Conservation (phyloP, 2,329 filamentous ascomycete species). For the Huntiella moniliformis region DNA sequence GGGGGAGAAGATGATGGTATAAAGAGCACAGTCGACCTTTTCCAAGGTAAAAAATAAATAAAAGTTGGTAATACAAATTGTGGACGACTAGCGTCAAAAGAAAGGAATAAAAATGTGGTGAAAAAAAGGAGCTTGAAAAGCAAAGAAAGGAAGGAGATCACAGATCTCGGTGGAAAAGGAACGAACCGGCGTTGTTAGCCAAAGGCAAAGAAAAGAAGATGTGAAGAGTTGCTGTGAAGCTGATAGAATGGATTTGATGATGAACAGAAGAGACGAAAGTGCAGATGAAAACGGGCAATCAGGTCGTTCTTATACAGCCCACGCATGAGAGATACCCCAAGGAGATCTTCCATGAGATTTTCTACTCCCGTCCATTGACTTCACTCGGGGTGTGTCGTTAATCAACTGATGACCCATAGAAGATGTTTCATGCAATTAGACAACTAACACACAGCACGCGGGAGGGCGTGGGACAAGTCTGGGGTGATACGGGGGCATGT, state of each 20-base stretch:
- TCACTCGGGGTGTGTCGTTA: too few relatives aligned
- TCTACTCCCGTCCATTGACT: too few relatives aligned
- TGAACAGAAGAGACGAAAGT: slow-evolving; percentile 1
- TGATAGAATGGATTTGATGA: not conserved
- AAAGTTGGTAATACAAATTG: not conserved
- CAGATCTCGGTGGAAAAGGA: slow-evolving; percentile 10
- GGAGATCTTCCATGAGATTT: too few relatives aligned
- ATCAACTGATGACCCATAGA: too few relatives aligned
- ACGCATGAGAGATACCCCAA: too few relatives aligned
- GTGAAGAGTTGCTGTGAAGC: slow-evolving; percentile 1
- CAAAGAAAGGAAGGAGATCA: slow-evolving; percentile 11
- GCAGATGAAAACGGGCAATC: not conserved
- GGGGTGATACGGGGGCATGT: too few relatives aligned
- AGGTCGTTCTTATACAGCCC: not conserved
- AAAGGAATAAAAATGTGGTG: slow-evolving; percentile 2
- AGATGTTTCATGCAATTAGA: too few relatives aligned
- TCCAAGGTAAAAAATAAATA: slow-evolving; percentile 1
- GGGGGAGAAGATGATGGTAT: not conserved
- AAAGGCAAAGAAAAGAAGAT: not conserved
- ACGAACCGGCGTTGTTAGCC: slow-evolving; percentile 3
- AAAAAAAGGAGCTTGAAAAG: not conserved
- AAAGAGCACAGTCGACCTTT: slow-evolving; percentile 3
- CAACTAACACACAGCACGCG: too few relatives aligned
- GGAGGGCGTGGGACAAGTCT: too few relatives aligned
- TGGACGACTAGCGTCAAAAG: slow-evolving; percentile 7